phyloP scores from a whole-genome alignment of 495 filamentous ascomycete genomes.

The Penicillium robsamsonii region DNA sequence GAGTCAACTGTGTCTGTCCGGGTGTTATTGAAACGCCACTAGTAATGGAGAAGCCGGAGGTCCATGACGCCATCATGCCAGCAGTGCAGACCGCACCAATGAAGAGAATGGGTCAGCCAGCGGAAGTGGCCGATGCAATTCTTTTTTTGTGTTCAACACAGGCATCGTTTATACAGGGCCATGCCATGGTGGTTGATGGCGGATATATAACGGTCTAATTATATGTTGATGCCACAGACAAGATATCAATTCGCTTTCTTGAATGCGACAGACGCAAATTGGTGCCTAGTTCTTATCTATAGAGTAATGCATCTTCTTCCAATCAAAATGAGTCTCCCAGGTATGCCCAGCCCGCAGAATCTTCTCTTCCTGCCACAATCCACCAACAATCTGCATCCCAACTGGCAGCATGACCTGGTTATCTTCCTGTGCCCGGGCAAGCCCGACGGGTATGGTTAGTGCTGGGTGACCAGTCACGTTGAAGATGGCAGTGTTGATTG shows the following conservation, averaged over 20 bases:
- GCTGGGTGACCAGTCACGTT: slow-evolving; percentile 59
- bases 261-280: background rate
- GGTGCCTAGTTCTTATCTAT: slow-evolving; percentile 10
- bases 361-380: slow-evolving; percentile 38
- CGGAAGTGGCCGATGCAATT: slow-evolving; percentile 51
- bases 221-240: background rate
- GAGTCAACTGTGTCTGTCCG: slow-evolving; percentile 55
- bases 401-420: slow-evolving; percentile 48
- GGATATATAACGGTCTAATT: slow-evolving; percentile 44
- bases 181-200: slow-evolving; percentile 53
- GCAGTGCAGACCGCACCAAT: slow-evolving; percentile 50
- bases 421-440: slow-evolving; percentile 44
- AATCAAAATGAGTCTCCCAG: slow-evolving; percentile 51
- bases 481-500: slow-evolving; percentile 56
- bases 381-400: slow-evolving; percentile 58
- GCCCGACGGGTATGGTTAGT: slow-evolving; percentile 54
- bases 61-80: slow-evolving; percentile 31
- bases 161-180: slow-evolving; percentile 52
- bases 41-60: slow-evolving; percentile 37
- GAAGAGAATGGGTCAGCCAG: slow-evolving; percentile 47
- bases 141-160: slow-evolving; percentile 48
- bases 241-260: background rate
- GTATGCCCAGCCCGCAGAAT: slow-evolving; percentile 49
- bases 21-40: slow-evolving; percentile 53
- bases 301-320: slow-evolving; percentile 37